Evolutionary conservation across 768 basidiomycete genomes (phyloP), one percentile per base, ranked within the genome.

Genomic region (Trametopsis cervina): DNA sequence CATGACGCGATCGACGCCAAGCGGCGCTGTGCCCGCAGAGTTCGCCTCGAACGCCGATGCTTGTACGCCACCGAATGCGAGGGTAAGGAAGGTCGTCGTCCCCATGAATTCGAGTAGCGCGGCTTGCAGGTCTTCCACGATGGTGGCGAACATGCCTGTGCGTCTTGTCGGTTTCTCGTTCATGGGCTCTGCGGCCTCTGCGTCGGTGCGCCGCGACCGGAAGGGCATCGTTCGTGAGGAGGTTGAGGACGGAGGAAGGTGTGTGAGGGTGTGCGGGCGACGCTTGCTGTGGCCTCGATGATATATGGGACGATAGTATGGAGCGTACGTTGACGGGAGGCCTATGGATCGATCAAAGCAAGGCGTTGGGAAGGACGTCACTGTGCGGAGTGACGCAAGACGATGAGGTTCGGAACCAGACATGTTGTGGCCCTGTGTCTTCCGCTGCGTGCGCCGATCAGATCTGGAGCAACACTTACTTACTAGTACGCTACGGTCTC

Each of bases 1-100:
- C 48, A 79, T 63, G 36, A 71, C 62, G 18, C 69, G 72, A 46
- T 72, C 70, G 50, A 76, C 50, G 18, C 43, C 27, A 17, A 37
- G 40, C 11, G 47, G 42, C 21, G 52, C 35, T 12, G 9, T 39
- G 25, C 23, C 55, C 12, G 23, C 26, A 0, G 52, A 44, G 10
- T 54, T 57, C 15, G 27, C 59, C 51, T 69, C 72, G 7, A 64
- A 60, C 4, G 70, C 63, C 1, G 76, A 68, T 2, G 79, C 78
- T 57, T 86, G 83, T 18, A 80, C 75, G 2, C 80, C 80, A 2
- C 83, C 82, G 2, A 81, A 69, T 9, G 77, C 83, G 36, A 84
- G 69, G n/a, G 81, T 69, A 22, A 85, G 69, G 63, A 86, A 85
- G 49, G 78, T 65, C 0, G 72, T 67, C 3, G 82, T 83, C 20